Conservation (phyloP, 768 basidiomycete species). For the Leccinum subgranulosum region DNA sequence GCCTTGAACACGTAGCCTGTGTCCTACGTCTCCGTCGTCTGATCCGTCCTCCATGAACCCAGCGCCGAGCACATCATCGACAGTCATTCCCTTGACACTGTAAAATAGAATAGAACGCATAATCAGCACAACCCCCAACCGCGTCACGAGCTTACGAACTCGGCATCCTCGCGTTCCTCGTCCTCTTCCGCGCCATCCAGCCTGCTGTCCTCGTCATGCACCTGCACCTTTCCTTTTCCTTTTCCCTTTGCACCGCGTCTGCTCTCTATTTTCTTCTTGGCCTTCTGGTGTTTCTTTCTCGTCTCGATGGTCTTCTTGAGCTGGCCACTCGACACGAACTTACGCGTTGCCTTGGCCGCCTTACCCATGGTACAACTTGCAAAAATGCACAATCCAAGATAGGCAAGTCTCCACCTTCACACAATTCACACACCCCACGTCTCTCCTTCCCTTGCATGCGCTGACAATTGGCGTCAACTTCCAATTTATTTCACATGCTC, state of each 20-base stretch:
- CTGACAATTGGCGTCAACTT: too few relatives aligned
- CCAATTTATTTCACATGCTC: too few relatives aligned
- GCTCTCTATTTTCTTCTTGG: slow-evolving; percentile 65
- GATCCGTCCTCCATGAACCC: slow-evolving; percentile 68
- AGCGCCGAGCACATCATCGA: slow-evolving; percentile 73
- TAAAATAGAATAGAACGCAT: neutral
- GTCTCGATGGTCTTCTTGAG: slow-evolving; percentile 84
- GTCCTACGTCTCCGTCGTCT: slow-evolving; percentile 38
- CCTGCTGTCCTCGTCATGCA: slow-evolving; percentile 29
- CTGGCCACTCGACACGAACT: slow-evolving; percentile 85
- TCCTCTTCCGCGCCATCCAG: slow-evolving; percentile 18
- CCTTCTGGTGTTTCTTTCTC: slow-evolving; percentile 76
- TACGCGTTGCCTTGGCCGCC: slow-evolving; percentile 65
- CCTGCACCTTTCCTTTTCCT: slow-evolving; percentile 21
- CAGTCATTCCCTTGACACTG: slow-evolving; percentile 50
- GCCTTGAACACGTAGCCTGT: slow-evolving; percentile 1
- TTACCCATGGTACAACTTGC: slow-evolving; percentile 45
- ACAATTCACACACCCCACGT: too few relatives aligned
- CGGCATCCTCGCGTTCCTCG: neutral
- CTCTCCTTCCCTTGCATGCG: too few relatives aligned
- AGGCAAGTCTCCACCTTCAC: slow-evolving; percentile 11
- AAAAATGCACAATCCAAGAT: slow-evolving; percentile 1
- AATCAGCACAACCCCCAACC: neutral
- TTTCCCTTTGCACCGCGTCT: slow-evolving; percentile 49
- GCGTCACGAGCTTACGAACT: slow-evolving; percentile 9